Evolutionary conservation across 164 flowering plant species (phyloP).

Genomic region (Vitis riparia): DNA sequence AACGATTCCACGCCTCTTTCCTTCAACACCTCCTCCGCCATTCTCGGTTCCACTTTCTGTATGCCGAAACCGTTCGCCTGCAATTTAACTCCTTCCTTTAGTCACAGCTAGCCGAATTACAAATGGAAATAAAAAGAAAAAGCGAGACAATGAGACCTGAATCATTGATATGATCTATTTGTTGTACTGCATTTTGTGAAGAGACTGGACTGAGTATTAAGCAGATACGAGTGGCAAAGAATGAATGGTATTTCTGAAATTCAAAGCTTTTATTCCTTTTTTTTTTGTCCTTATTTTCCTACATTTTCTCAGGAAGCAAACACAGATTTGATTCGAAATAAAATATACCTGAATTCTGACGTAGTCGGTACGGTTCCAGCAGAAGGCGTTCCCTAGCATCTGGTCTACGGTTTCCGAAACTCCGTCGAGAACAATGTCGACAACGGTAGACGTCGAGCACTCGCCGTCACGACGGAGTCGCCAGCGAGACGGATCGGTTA

Average conservation of each 20-base stretch:
- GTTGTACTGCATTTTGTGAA: too few species aligned
- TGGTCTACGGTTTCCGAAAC: slow-evolving; percentile 93
- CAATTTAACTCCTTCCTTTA: slow-evolving; percentile 14
- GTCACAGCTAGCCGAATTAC: background rate
- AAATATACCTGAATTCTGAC: slow-evolving; percentile 79
- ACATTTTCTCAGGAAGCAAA: slow-evolving; percentile 15
- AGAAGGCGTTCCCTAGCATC: slow-evolving; percentile 88
- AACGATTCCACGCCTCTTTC: slow-evolving; percentile 81
- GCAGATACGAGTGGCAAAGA: too few species aligned
- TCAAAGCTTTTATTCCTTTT: background rate
- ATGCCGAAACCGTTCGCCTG: slow-evolving; percentile 54
- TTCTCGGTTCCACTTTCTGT: slow-evolving; percentile 18
- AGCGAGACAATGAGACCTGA: too few species aligned
- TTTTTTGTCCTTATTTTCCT: background rate
- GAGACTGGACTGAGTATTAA: too few species aligned
- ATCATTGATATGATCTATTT: too few species aligned
- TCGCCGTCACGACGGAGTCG: slow-evolving; percentile 30
- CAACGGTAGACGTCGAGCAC: slow-evolving; percentile 49
- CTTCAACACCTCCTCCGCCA: slow-evolving; percentile 44
- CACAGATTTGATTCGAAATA: background rate
- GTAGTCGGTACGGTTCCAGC: slow-evolving; percentile 80
- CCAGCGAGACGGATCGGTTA: slow-evolving; percentile 5
- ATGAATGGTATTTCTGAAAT: background rate
- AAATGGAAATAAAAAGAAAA: background rate
- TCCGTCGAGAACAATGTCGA: slow-evolving; percentile 80